These are phyloP conservation scores for Russula abietina DNA, from an alignment of 768 basidiomycete genomes.

Conservation along the genomic window DNA sequence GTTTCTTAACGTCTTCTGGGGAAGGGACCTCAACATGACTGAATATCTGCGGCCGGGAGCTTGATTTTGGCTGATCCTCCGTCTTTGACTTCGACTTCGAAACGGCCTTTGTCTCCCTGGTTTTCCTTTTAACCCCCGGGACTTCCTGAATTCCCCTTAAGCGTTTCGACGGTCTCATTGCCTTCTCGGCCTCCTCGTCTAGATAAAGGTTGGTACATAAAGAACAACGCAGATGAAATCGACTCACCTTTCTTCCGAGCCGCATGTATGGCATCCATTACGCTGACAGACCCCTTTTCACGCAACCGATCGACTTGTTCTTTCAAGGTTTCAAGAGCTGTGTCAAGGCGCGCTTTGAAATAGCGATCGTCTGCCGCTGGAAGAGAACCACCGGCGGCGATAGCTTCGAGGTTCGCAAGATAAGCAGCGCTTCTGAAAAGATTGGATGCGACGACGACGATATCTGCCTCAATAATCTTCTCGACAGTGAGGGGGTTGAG, in stretches of 20 bases:
- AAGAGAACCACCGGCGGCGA: constrained; percentile 62
- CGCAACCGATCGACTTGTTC: constrained; percentile 64
- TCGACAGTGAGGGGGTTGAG: constrained; percentile 69
- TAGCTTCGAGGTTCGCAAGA: constrained; percentile 63
- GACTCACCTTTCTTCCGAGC: constrained; percentile 53
- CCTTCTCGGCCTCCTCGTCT: constrained; percentile 48
- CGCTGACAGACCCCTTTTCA: constrained; percentile 55
- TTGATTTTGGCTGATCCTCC: constrained; percentile 10
- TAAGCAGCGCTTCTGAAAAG: constrained; percentile 79
- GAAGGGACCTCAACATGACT: constrained; percentile 23
- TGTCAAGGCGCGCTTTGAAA: constrained; percentile 78
- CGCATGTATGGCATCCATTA: constrained; percentile 58
- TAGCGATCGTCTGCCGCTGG: constrained; percentile 75
- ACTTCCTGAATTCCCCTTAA: constrained; percentile 50
- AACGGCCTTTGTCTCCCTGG: background rate
- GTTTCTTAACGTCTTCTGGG: constrained; percentile 15
- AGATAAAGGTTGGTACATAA: constrained; percentile 24
- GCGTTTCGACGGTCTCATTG: constrained; percentile 51
- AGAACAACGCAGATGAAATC: background rate
- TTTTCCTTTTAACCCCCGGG: background rate
- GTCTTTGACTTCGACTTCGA: constrained; percentile 7
- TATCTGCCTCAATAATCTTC: constrained; percentile 73
- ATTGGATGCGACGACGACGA: constrained; percentile 80
- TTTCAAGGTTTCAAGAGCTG: constrained; percentile 50
- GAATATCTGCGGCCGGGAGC: constrained; percentile 11